Conservation (phyloP, 768 basidiomycete species). For the Austroboletus eburneus region DNA sequence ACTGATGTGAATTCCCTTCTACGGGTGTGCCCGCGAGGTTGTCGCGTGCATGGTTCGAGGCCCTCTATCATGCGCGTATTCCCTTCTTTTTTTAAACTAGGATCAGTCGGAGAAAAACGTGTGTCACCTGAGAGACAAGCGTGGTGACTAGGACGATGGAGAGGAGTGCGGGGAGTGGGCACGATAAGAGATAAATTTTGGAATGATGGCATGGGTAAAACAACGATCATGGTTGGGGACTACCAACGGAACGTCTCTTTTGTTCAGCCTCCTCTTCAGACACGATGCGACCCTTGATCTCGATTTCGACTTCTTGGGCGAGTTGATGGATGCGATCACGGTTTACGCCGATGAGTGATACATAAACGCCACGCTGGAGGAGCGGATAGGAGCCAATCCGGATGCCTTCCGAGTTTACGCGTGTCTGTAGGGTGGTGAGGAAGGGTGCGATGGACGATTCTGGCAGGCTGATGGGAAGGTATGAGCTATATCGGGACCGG, state of each 20-base stretch:
- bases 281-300: constrained; percentile 53
- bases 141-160: too few species aligned
- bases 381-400: constrained; percentile 79
- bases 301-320: constrained; percentile 59
- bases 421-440: constrained; percentile 70
- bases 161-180: too few species aligned
- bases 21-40: too few species aligned
- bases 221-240: too few species aligned
- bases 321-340: constrained; percentile 48
- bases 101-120: too few species aligned
- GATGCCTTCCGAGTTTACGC: constrained; percentile 70
- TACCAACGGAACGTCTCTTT: constrained; percentile 35
- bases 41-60: too few species aligned
- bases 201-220: too few species aligned
- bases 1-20: too few species aligned
- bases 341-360: constrained; percentile 51
- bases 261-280: constrained; percentile 63
- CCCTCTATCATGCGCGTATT: too few species aligned
- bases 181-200: too few species aligned
- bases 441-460: constrained; percentile 90
- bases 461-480: constrained; percentile 41
- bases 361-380: constrained; percentile 56
- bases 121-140: too few species aligned
- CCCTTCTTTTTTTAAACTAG: too few species aligned
- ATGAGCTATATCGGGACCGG: not conserved